phyloP scores from a whole-genome alignment of 2,329 filamentous ascomycete species.

The Sporothrix mexicana region DNA sequence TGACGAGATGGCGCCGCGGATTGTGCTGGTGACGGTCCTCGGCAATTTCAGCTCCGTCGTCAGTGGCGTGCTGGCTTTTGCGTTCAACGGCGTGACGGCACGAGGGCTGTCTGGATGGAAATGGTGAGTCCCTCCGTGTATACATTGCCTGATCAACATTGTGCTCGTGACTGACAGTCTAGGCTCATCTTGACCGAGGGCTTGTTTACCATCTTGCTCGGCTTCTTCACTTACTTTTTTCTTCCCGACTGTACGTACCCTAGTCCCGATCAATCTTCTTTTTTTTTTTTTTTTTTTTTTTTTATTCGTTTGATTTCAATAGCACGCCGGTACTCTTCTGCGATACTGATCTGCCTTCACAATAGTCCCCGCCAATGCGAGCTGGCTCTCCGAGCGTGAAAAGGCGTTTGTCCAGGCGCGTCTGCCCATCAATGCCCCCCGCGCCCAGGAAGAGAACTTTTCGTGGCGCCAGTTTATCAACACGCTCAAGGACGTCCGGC shows the following conservation, averaged over 20 bases:
- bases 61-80: conserved; percentile 52
- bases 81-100: conserved; percentile 49
- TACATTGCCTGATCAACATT: background rate
- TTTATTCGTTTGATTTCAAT: too few species aligned
- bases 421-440: conserved; percentile 51
- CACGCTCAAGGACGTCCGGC: conserved; percentile 48
- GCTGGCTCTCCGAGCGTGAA: conserved; percentile 53
- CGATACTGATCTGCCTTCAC: too few species aligned
- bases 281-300: too few species aligned
- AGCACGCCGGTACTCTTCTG: too few species aligned
- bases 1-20: conserved; percentile 53
- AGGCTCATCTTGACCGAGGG: conserved; percentile 52
- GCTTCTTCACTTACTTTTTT: conserved; percentile 57
- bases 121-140: conserved; percentile 37
- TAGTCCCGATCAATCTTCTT: too few species aligned
- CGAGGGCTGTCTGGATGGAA: conserved; percentile 46
- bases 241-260: conserved; percentile 56
- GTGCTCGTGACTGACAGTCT: background rate
- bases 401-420: conserved; percentile 48
- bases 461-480: conserved; percentile 48
- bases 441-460: conserved; percentile 49
- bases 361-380: conserved; percentile 50
- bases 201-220: conserved; percentile 53
- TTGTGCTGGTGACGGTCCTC: conserved; percentile 54
- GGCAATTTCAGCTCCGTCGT: conserved; percentile 51